These are phyloP conservation scores for Saccharomyces hybrid DNA, from an alignment of 1,139 yeast species.

Conservation along the genomic window DNA sequence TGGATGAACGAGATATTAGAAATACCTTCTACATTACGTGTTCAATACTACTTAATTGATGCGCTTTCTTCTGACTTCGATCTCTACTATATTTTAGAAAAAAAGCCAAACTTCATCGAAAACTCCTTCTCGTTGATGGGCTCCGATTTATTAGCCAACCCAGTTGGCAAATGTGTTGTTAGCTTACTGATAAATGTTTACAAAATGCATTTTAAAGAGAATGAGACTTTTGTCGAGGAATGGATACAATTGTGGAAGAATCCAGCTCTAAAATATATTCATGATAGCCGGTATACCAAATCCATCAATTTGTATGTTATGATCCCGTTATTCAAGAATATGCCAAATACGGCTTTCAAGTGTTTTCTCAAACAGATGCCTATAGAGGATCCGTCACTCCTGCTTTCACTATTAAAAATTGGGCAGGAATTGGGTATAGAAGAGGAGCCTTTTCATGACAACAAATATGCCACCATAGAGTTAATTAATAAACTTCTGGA, in stretches of 20 bases:
- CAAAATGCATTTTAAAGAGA: conserved; percentile 17
- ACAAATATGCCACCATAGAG: conserved; percentile 34
- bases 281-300: conserved; percentile 32
- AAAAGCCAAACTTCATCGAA: conserved; percentile 39
- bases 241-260: conserved; percentile 54
- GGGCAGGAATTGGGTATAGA: conserved; percentile 55
- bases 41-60: conserved; percentile 53
- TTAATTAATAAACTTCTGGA: conserved; percentile 37
- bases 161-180: conserved; percentile 57
- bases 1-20: conserved; percentile 43
- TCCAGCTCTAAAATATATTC: conserved; percentile 33
- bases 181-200: conserved; percentile 38
- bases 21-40: conserved; percentile 46
- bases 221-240: conserved; percentile 18
- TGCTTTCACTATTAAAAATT: conserved; percentile 51
- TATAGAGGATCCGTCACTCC: conserved; percentile 33
- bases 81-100: conserved; percentile 35
- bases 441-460: conserved; percentile 43
- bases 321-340: conserved; percentile 48
- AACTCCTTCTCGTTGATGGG: conserved; percentile 44
- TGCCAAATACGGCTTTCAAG: conserved; percentile 39
- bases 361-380: conserved; percentile 33
- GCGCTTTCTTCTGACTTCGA: conserved; percentile 42
- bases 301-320: conserved; percentile 54
- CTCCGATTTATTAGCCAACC: conserved; percentile 57